Evolutionary conservation across 2,329 filamentous ascomycete species (phyloP).

Genomic region (Alternaria metachromatica): DNA sequence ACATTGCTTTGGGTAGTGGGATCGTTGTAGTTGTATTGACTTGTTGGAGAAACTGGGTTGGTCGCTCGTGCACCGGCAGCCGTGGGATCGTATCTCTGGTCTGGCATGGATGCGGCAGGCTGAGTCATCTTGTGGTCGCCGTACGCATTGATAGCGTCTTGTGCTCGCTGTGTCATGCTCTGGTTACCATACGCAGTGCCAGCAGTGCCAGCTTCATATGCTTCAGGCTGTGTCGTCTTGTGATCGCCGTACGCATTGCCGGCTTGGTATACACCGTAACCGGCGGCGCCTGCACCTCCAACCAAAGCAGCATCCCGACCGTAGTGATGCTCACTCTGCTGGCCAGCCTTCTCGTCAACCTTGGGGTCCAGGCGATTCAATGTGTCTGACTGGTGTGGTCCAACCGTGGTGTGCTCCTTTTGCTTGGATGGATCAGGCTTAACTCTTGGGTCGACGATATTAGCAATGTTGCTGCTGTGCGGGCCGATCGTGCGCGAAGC

Average conservation of each 20-base stretch:
- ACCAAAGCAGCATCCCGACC: constrained; percentile 37
- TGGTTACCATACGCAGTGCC: background rate
- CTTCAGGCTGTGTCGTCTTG: constrained; percentile 35
- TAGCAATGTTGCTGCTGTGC: constrained; percentile 42
- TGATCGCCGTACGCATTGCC: constrained; percentile 38
- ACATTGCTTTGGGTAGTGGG: constrained; percentile 11
- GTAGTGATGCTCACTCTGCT: constrained; percentile 27
- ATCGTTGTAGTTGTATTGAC: constrained; percentile 27
- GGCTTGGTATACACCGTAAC: constrained; percentile 44
- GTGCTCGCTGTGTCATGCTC: constrained; percentile 23
- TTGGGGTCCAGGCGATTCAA: constrained; percentile 37
- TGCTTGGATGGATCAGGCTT: constrained; percentile 39
- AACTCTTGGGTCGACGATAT: constrained; percentile 41
- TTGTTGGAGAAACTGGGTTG: constrained; percentile 21
- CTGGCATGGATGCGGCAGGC: constrained; percentile 36
- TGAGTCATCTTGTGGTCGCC: constrained; percentile 41
- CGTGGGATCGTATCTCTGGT: constrained; percentile 41
- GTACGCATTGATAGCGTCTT: constrained; percentile 42
- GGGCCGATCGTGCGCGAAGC: constrained; percentile 38
- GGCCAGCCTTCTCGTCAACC: constrained; percentile 24
- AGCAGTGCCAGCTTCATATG: background rate
- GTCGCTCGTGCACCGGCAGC: constrained; percentile 29
- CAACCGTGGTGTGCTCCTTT: constrained; percentile 33
- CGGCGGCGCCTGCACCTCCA: constrained; percentile 40
- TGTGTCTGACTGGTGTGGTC: constrained; percentile 35